Conservation (phyloP, 371 early-diverging fungal genomes). For the Zopfochytrium polystomum region DNA sequence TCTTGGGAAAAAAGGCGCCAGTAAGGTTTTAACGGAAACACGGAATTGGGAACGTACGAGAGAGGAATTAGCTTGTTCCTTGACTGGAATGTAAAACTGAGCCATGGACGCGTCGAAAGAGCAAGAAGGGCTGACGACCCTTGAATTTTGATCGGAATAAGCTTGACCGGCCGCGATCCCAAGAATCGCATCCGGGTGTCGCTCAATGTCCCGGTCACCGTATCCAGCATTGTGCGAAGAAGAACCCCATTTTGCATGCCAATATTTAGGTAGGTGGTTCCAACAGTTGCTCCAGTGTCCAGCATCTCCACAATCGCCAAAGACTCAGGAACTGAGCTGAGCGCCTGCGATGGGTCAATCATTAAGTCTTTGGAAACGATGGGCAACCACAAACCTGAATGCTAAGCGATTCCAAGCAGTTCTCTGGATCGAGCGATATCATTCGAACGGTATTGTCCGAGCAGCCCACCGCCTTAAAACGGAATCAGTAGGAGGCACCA, state of each 20-base stretch:
- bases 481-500: neutral
- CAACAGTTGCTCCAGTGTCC: slow-evolving; percentile 56
- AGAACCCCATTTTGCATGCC: slow-evolving; percentile 89
- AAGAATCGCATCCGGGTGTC: slow-evolving; percentile 87
- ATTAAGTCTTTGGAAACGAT: slow-evolving; percentile 2
- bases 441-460: slow-evolving; percentile 90
- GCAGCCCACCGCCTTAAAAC: slow-evolving; percentile 77
- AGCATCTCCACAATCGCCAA: slow-evolving; percentile 74
- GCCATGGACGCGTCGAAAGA: slow-evolving; percentile 85
- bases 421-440: slow-evolving; percentile 76
- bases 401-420: slow-evolving; percentile 71
- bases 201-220: slow-evolving; percentile 75
- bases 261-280: slow-evolving; percentile 78
- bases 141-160: slow-evolving; percentile 66
- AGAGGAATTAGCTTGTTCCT: slow-evolving; percentile 59
- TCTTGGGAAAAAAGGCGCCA: slow-evolving; percentile 25
- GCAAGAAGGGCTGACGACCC: slow-evolving; percentile 75
- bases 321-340: slow-evolving; percentile 56
- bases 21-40: slow-evolving; percentile 25
- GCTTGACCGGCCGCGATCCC: slow-evolving; percentile 79
- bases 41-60: slow-evolving; percentile 28
- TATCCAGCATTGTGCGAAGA: slow-evolving; percentile 82
- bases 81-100: slow-evolving; percentile 77
- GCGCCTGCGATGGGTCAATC: slow-evolving; percentile 30
- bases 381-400: slow-evolving; percentile 69